Percentiles rank a stretch among this genome's conserved stretches.
These are phyloP conservation scores for Paramecium pentaurelia DNA, from an alignment of 73 alveolate genomes.

Conservation along the genomic window DNA sequence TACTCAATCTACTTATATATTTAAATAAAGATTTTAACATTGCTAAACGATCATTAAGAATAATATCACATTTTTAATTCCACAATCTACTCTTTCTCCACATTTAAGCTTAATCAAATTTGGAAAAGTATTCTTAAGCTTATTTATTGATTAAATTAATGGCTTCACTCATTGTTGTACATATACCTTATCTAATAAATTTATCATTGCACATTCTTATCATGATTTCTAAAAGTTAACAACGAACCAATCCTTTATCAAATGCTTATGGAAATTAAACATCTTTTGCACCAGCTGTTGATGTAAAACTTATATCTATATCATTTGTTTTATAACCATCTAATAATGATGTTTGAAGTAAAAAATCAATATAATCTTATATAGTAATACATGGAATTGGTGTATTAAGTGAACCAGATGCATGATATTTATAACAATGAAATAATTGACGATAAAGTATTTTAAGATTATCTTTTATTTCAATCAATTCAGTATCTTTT, in stretches of 20 bases:
- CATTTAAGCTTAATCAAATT: constrained; percentile 11
- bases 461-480: not conserved
- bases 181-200: not conserved
- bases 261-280: not conserved
- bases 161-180: not conserved
- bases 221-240: constrained; percentile 9
- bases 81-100: constrained; percentile 39
- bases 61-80: not conserved
- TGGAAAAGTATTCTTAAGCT: not conserved
- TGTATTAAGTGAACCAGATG: not conserved
- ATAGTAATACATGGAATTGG: not conserved
- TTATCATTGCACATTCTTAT: constrained; percentile 30
- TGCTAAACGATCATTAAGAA: not conserved
- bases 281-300: constrained; percentile 1
- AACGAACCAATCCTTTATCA: constrained; percentile 38
- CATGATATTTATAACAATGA: constrained; percentile 6
- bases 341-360: not conserved
- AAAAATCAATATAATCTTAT: not conserved
- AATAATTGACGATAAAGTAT: not conserved
- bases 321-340: not conserved
- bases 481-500: not conserved
- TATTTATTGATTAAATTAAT: not conserved
- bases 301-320: not conserved
- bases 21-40: not conserved
- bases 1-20: not conserved